phyloP scores from a whole-genome alignment of 2,329 filamentous ascomycete species.

The Paraphoma sp. region DNA sequence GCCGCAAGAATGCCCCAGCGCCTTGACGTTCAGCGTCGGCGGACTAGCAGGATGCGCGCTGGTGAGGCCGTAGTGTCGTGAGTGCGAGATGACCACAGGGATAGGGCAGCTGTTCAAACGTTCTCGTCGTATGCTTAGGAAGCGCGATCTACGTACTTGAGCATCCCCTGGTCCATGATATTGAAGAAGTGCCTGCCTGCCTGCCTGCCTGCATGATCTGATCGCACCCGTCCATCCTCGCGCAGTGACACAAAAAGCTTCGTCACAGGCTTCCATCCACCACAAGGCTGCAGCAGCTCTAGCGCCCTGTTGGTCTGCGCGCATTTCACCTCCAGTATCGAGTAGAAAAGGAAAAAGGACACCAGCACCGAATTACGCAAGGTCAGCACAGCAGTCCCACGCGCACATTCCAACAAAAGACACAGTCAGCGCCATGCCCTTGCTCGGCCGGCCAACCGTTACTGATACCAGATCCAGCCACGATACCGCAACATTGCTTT shows the following conservation, averaged over 20 bases:
- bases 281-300: not conserved
- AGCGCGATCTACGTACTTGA: conserved; percentile 41
- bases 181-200: conserved; percentile 21
- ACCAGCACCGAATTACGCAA: not conserved
- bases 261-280: not conserved
- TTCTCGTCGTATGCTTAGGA: conserved; percentile 32
- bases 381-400: conserved; percentile 18
- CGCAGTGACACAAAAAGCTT: conserved; percentile 25
- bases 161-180: conserved; percentile 34
- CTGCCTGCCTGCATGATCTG: conserved; percentile 17
- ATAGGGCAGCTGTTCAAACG: conserved; percentile 36
- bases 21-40: conserved; percentile 34
- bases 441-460: conserved; percentile 5
- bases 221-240: conserved; percentile 14
- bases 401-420: conserved; percentile 13
- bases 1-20: conserved; percentile 40
- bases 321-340: conserved; percentile 3
- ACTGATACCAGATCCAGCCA: conserved; percentile 24
- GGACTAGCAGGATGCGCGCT: conserved; percentile 33
- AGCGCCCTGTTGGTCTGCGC: not conserved
- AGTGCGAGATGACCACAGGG: conserved; percentile 38
- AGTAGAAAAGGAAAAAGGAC: conserved; percentile 1
- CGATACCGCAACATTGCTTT: conserved; percentile 21
- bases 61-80: conserved; percentile 35
- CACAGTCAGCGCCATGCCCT: conserved; percentile 35